Conservation (phyloP, 139 green algal species). For the Micractinium sp. region DNA sequence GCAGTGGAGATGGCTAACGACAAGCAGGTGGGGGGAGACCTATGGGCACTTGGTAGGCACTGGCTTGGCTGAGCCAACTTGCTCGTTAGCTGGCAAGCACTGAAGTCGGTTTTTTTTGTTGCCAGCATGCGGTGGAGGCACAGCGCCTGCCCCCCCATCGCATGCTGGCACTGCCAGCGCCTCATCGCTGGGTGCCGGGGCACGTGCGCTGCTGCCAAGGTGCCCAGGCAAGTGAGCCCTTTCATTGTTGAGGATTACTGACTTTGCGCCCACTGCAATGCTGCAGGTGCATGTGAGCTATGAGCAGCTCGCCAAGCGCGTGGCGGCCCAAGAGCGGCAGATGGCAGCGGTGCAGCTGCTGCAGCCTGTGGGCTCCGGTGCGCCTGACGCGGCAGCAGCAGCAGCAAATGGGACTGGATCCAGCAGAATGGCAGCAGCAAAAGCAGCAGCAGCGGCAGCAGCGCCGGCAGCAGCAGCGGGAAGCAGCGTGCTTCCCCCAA, state of each 20-base stretch:
- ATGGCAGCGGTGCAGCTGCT: conserved; percentile 6
- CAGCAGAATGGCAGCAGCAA: neutral
- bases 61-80: neutral
- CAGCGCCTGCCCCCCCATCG: neutral
- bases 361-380: neutral
- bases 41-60: neutral
- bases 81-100: neutral
- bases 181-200: neutral
- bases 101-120: neutral
- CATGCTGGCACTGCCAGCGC: neutral
- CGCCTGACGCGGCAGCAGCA: neutral
- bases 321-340: conserved; percentile 8
- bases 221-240: neutral
- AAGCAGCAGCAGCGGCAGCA: neutral
- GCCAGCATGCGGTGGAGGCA: no score
- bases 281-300: conserved; percentile 11
- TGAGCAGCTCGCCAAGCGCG: conserved; percentile 14
- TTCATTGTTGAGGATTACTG: neutral
- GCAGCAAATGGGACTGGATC: neutral
- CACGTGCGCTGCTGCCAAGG: neutral
- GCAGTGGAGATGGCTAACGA: conserved; percentile 46
- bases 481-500: neutral
- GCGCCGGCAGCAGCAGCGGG: neutral
- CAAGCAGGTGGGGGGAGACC: conserved; percentile 22
- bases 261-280: neutral